These are phyloP conservation scores for Pythium periplocum DNA, from an alignment of 352 stramenopile species.

Conservation along the genomic window DNA sequence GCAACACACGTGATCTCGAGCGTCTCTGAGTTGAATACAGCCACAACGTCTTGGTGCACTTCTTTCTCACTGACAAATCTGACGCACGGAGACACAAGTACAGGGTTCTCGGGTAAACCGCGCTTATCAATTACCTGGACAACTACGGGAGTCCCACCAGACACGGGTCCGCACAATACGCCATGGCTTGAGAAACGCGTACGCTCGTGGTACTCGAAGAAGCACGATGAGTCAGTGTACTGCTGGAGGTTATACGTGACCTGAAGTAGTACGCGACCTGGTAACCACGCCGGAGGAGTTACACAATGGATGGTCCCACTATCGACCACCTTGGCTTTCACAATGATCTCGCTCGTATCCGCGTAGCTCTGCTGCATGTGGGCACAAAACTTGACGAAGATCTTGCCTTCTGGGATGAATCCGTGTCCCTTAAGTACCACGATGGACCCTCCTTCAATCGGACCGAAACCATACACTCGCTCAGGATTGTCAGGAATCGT, in stretches of 20 bases:
- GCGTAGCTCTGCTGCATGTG: conserved; percentile 20
- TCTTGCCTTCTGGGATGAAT: conserved; percentile 53
- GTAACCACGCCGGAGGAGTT: conserved; percentile 24
- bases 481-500: conserved; percentile 34
- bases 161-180: conserved; percentile 50
- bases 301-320: conserved; percentile 44
- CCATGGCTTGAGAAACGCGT: conserved; percentile 36
- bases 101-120: conserved; percentile 35
- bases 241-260: conserved; percentile 73
- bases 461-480: conserved; percentile 43
- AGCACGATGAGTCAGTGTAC: conserved; percentile 59
- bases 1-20: conserved; percentile 32
- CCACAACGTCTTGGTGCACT: conserved; percentile 23
- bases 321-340: conserved; percentile 49
- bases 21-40: conserved; percentile 29
- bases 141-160: conserved; percentile 41
- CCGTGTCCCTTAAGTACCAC: conserved; percentile 51
- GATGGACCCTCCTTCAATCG: conserved; percentile 35
- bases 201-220: conserved; percentile 61
- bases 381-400: conserved; percentile 56
- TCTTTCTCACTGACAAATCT: conserved; percentile 42
- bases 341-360: conserved; percentile 26
- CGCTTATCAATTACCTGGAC: conserved; percentile 32
- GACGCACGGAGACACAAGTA: conserved; percentile 30
- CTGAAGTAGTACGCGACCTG: conserved; percentile 38